A percentile compares a stretch with the other conserved stretches of the same genome.
phyloP scores from a whole-genome alignment of 176 grass and related monocot genomes.

The Thalia dealbata region DNA sequence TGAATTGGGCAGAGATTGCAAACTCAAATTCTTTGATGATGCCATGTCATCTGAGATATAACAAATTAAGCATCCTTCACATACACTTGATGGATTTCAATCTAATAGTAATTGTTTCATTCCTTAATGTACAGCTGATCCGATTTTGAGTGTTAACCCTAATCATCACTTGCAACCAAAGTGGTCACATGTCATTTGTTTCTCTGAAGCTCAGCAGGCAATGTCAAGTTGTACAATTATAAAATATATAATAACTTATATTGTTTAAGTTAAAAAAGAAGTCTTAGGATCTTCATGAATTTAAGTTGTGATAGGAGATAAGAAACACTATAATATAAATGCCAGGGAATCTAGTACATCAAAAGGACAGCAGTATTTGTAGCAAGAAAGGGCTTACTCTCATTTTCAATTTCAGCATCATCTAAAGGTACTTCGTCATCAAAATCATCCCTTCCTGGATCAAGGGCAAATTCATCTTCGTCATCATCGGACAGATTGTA shows the following conservation, averaged over 20 bases:
- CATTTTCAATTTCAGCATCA: constrained; percentile 25
- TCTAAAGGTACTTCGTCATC: constrained; percentile 66
- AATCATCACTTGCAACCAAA: background rate
- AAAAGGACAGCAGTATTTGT: background rate
- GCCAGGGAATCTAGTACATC: background rate
- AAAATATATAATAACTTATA: no score
- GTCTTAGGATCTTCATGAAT: background rate
- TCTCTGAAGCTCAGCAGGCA: background rate
- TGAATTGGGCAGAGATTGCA: constrained; percentile 29
- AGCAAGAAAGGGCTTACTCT: background rate
- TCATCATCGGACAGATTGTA: constrained; percentile 81
- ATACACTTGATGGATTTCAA: background rate
- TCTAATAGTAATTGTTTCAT: background rate
- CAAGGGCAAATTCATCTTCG: constrained; percentile 30
- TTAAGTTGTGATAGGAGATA: background rate
- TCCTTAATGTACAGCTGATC: background rate
- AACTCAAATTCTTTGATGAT: constrained; percentile 25
- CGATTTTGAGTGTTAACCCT: background rate
- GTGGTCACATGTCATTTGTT: background rate
- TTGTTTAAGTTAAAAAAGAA: background rate
- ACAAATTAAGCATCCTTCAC: background rate
- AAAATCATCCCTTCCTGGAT: constrained; percentile 70
- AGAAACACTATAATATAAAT: background rate
- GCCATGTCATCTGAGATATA: background rate
- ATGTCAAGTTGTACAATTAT: background rate